Evolutionary conservation across 805 yeast species (phyloP).

Genomic region (Maudiozyma bulderi): DNA sequence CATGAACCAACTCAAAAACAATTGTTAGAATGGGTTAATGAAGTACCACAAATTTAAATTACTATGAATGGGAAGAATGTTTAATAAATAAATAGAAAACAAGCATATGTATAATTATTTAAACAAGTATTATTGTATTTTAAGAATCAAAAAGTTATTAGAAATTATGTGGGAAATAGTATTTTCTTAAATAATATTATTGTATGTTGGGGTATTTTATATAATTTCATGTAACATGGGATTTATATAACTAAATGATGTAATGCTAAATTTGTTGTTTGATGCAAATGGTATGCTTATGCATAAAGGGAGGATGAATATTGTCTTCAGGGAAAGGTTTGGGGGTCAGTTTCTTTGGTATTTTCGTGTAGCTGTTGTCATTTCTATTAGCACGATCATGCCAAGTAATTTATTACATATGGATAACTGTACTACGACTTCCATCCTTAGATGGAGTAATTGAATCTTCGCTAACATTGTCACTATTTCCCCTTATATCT

Average conservation of each 20-base stretch:
- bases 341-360: no score
- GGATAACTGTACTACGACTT: conserved; percentile 12
- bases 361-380: background rate
- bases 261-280: no score
- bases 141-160: no score
- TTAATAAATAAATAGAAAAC: background rate
- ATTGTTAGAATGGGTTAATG: conserved; percentile 29
- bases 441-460: conserved; percentile 4
- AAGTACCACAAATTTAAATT: conserved; percentile 18
- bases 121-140: background rate
- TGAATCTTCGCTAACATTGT: background rate
- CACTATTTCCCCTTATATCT: background rate
- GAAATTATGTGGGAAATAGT: no score
- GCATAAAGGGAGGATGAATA: no score
- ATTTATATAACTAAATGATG: no score
- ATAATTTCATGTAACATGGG: no score
- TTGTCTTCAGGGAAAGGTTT: no score
- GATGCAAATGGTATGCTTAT: no score
- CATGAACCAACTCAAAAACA: conserved; percentile 26
- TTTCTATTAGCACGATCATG: background rate
- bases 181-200: no score
- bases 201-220: no score
- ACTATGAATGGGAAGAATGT: background rate
- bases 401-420: background rate
- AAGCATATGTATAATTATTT: background rate